Evolutionary conservation across 352 stramenopile genomes (phyloP), one percentile per base, ranked within the genome.

Genomic region (Thalassiosira oceanica): DNA sequence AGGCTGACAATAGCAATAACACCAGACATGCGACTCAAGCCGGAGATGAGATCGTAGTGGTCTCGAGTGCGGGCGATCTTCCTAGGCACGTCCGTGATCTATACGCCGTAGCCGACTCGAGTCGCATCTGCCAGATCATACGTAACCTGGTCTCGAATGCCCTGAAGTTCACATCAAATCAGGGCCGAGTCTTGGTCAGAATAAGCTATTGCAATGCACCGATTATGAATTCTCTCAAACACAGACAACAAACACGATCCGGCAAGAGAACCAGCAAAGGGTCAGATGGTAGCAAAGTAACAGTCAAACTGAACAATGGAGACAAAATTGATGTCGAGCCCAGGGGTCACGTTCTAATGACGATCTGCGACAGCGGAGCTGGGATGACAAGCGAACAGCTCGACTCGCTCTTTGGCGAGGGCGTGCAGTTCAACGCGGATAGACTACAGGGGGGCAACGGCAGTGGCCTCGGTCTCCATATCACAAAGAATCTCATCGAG

Each of bases 71-170:
- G 48, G n/a, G 37, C 39, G 57, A 36, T 18, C 33, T 48, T 49
- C 51, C 53, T 28, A 57, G 28, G 20, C 23, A 51, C 29, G 28
- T 69, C 13, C 16, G 48, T 5, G 8, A 49, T 35, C 36, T 61
- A 39, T 39, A 39, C n/a, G 70, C 74, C 18, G 33, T 74, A 11
- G 76, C 66, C 16, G 80, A 88, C 50, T 15, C 36, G 1, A 23
- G 70, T 0, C 64, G 72, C 16, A 53, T 88, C 1, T 20, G 39
- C 5, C 80, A 88, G 64, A 64, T 84, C 4, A 20, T 85, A 27
- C 62, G 76, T 18, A 88, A 88, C 61, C 26, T 88, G 3, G 18
- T 88, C 18, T 88, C 80, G 2, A 88, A 88, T 39, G 76, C 76
- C 10, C 33, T 88, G 33, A 88, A 88, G 45, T 88, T 88, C 33